Conservation (phyloP, 78 protist genomes). For the Emiliania huxleyi region DNA sequence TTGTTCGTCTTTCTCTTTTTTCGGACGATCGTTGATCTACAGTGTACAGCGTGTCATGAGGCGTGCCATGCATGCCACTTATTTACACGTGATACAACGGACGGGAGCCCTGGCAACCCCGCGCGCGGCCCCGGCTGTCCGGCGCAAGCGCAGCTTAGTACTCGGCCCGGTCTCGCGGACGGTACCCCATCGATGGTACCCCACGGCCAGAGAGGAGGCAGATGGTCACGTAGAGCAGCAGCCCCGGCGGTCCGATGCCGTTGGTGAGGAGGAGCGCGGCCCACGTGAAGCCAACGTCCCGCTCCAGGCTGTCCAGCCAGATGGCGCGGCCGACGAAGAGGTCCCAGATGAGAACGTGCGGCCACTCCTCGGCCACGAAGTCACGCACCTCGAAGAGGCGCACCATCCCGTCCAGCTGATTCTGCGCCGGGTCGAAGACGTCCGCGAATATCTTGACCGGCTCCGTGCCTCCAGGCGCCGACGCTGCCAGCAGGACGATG, state of each 20-base stretch:
- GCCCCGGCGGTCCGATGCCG: neutral
- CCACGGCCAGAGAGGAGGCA: too few relatives aligned
- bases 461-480: neutral
- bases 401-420: neutral
- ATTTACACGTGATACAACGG: too few relatives aligned
- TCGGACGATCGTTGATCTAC: too few relatives aligned
- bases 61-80: too few relatives aligned
- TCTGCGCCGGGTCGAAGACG: neutral
- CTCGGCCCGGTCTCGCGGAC: too few relatives aligned
- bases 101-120: too few relatives aligned
- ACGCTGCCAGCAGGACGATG: neutral
- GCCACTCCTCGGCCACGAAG: constrained; percentile 22
- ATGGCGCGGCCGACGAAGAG: neutral
- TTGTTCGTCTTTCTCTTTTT: too few relatives aligned
- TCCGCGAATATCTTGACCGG: neutral
- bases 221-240: too few relatives aligned
- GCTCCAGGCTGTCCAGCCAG: neutral
- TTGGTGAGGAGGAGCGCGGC: neutral
- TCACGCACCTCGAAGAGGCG: neutral
- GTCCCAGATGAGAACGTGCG: constrained; percentile 20
- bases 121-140: too few relatives aligned
- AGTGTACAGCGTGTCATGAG: too few relatives aligned
- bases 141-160: too few relatives aligned
- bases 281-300: neutral
- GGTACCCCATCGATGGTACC: too few relatives aligned